phyloP scores from a whole-genome alignment of 192 early-diverging fungal species.

The Coemansia sp. region DNA sequence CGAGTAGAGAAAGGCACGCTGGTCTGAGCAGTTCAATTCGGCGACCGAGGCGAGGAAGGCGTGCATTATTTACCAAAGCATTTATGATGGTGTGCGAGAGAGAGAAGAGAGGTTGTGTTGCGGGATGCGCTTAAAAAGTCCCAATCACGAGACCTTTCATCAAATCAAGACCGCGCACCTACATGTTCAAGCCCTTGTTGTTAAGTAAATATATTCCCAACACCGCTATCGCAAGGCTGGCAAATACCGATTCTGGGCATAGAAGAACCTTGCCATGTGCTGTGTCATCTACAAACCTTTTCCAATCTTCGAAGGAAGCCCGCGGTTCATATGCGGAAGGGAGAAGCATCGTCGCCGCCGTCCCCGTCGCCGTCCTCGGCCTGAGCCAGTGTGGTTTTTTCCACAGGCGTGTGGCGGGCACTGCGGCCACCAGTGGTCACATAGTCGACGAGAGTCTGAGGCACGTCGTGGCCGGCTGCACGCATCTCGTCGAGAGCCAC shows the following conservation, averaged over 20 bases:
- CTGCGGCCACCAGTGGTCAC: conserved; percentile 33
- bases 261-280: no score
- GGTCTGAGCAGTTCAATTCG: conserved; percentile 29
- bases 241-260: no score
- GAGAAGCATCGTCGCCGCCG: no score
- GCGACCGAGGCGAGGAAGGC: conserved; percentile 7
- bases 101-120: background rate
- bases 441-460: conserved; percentile 24
- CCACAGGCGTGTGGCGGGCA: background rate
- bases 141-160: no score
- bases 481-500: conserved; percentile 66
- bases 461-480: conserved; percentile 54
- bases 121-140: no score
- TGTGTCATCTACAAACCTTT: no score
- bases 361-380: background rate
- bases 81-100: background rate
- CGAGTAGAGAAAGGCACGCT: conserved; percentile 44
- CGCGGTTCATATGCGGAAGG: no score
- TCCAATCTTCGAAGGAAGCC: no score
- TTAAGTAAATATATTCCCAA: no score
- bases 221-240: no score
- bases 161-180: no score
- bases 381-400: background rate
- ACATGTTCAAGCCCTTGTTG: no score
- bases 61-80: conserved; percentile 9